These are phyloP conservation scores for Jacaranda copaia DNA, from an alignment of 257 asterid species.

Conservation along the genomic window DNA sequence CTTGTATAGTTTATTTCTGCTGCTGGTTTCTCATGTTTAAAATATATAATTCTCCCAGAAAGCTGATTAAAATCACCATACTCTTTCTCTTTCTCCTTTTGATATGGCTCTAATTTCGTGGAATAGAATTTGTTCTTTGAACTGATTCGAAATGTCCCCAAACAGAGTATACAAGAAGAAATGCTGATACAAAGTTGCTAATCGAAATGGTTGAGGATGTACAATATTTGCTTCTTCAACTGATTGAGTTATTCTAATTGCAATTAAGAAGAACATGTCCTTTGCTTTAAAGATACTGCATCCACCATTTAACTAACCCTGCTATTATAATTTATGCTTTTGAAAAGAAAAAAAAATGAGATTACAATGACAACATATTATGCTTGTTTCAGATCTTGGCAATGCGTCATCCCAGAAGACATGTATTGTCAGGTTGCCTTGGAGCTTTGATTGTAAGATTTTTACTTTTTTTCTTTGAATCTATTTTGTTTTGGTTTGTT, in stretches of 20 bases:
- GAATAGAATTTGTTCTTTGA: neutral
- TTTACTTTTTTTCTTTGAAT: constrained; percentile 10
- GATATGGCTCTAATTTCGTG: neutral
- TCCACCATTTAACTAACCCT: neutral
- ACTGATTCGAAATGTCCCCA: neutral
- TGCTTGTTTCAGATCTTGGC: constrained; percentile 75
- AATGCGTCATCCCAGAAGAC: constrained; percentile 97
- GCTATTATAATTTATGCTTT: neutral
- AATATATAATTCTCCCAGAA: neutral
- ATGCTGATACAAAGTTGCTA: neutral
- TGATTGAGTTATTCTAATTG: neutral
- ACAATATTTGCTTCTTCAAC: neutral
- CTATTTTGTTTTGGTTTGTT: constrained; percentile 17
- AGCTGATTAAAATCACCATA: neutral
- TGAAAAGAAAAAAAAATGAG: neutral
- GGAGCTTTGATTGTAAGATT: constrained; percentile 87
- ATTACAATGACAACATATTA: constrained; percentile 8
- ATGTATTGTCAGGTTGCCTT: constrained; percentile 91
- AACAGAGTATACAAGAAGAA: neutral
- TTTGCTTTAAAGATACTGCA: neutral
- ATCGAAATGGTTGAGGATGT: neutral
- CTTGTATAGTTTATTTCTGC: neutral
- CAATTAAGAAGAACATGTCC: neutral
- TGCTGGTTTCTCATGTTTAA: neutral
- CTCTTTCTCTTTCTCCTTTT: neutral